Conservation (phyloP, 1,284 basidiomycete species). For the Malassezia globosa region DNA sequence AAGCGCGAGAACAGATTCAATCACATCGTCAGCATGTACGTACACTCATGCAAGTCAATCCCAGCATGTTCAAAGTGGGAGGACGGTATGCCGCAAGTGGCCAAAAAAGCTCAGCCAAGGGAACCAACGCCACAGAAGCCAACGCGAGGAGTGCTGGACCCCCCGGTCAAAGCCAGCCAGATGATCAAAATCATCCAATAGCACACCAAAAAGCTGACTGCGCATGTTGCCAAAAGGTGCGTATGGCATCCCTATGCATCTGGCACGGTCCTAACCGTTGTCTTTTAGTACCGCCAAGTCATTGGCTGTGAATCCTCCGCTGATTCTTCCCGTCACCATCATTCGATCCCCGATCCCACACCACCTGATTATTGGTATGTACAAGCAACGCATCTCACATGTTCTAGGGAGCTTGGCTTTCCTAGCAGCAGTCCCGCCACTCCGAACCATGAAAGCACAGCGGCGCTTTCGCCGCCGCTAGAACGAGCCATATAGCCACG, state of each 20-base stretch:
- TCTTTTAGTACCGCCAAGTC: constrained; percentile 8
- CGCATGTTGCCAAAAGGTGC: constrained; percentile 10
- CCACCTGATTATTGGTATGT: constrained; percentile 18
- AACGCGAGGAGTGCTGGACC: too few species aligned
- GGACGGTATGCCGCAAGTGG: constrained; percentile 5
- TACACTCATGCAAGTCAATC: constrained; percentile 1
- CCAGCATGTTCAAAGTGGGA: constrained; percentile 4
- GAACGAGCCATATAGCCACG: background rate
- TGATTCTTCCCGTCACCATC: constrained; percentile 1
- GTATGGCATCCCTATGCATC: background rate
- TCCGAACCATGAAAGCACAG: too few species aligned
- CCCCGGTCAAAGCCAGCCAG: too few species aligned
- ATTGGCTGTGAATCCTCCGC: background rate
- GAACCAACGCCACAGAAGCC: too few species aligned
- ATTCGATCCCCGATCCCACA: constrained; percentile 3
- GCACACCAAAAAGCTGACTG: constrained; percentile 9
- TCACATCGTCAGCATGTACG: constrained; percentile 10
- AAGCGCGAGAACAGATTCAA: background rate
- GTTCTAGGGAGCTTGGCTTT: constrained; percentile 10
- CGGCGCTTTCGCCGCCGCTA: too few species aligned
- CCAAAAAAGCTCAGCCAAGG: background rate
- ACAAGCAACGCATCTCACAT: background rate
- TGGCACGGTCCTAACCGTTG: too few species aligned
- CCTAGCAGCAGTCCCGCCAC: too few species aligned
- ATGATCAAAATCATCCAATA: too few species aligned